Percentiles rank a stretch among this genome's conserved stretches.
phyloP scores from a whole-genome alignment of 345 rosid genomes.

The Lumnitzera racemosa region DNA sequence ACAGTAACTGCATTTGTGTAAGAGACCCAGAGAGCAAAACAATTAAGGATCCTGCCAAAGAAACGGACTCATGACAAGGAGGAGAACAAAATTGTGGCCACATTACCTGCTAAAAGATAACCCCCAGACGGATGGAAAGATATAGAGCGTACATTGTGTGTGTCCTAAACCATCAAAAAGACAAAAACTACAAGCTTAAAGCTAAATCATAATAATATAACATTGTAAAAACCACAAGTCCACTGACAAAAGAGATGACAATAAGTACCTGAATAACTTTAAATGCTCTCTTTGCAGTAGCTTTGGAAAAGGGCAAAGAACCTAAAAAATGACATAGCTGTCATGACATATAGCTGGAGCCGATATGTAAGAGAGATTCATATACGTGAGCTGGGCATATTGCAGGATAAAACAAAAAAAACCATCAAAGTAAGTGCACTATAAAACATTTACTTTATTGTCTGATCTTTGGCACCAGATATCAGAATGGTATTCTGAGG shows the following conservation, averaged over 20 bases:
- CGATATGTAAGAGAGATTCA: slow-evolving; percentile 3
- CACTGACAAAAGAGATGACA: slow-evolving; percentile 5
- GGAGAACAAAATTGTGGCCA: neutral
- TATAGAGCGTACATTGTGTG: slow-evolving; percentile 76
- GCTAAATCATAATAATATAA: neutral
- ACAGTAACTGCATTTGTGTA: no score
- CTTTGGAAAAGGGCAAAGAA: slow-evolving; percentile 86
- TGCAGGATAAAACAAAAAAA: no score
- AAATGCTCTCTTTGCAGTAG: slow-evolving; percentile 74
- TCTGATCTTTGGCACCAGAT: slow-evolving; percentile 73
- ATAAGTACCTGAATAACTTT: slow-evolving; percentile 68
- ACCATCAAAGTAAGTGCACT: no score
- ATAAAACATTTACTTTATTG: slow-evolving; percentile 74
- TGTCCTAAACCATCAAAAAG: slow-evolving; percentile 44
- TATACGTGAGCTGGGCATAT: neutral
- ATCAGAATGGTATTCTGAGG: slow-evolving; percentile 62
- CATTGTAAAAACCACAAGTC: neutral
- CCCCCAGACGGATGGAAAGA: slow-evolving; percentile 83
- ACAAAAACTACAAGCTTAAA: slow-evolving; percentile 1
- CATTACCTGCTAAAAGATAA: slow-evolving; percentile 66
- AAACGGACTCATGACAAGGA: neutral
- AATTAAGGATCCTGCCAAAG: neutral
- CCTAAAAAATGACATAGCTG: slow-evolving; percentile 26
- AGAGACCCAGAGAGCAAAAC: no score
- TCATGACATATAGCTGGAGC: neutral